Conservation (phyloP, 345 rosid genomes). For the Aethionema arabicum region DNA sequence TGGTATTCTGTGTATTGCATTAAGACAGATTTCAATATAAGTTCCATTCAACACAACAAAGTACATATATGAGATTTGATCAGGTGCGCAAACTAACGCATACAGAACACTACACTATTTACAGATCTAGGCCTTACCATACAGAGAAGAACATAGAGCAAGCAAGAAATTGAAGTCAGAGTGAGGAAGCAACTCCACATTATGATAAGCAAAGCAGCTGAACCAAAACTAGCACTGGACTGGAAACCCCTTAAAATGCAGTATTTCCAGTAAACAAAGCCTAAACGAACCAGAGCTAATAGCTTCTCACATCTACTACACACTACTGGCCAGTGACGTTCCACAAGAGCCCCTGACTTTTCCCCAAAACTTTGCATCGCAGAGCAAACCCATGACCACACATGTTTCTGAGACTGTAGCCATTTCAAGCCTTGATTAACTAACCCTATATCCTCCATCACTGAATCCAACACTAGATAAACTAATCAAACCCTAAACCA, state of each 20-base stretch:
- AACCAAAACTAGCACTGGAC: conserved; percentile 65
- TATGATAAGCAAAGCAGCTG: conserved; percentile 79
- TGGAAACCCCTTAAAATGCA: conserved; percentile 64
- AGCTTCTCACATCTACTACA: conserved; percentile 59
- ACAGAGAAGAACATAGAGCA: conserved; percentile 74
- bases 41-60: conserved; percentile 1
- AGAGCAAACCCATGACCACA: conserved; percentile 44
- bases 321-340: conserved; percentile 86
- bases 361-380: conserved; percentile 48
- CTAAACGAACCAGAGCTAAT: conserved; percentile 40
- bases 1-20: neutral
- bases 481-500: conserved; percentile 1
- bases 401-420: conserved; percentile 66
- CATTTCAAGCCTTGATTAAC: conserved; percentile 81
- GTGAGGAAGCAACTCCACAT: conserved; percentile 98
- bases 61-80: neutral
- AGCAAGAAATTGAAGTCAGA: conserved; percentile 81
- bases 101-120: neutral
- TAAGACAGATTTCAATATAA: neutral
- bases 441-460: conserved; percentile 86
- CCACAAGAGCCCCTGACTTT: conserved; percentile 49
- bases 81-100: neutral
- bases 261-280: conserved; percentile 70
- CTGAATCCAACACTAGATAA: conserved; percentile 5
- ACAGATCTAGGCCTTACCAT: conserved; percentile 57